Evolutionary conservation across 2,329 filamentous ascomycete genomes (phyloP).

Genomic region (Trichoderma simmonsii): DNA sequence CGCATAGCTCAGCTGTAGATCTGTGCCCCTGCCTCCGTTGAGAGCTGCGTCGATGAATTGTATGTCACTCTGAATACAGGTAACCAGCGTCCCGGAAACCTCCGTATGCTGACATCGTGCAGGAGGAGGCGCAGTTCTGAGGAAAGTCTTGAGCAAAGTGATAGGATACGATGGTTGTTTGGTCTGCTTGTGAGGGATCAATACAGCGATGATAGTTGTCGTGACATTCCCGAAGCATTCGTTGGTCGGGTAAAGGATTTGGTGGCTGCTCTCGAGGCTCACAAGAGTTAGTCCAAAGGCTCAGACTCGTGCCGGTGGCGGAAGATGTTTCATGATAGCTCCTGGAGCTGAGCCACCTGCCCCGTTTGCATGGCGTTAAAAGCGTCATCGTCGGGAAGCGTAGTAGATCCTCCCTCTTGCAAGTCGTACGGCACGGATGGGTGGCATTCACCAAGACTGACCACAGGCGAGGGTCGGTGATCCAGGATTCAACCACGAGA

Average conservation of each 20-base stretch:
- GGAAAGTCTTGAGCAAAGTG: slow-evolving; percentile 40
- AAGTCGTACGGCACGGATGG: background rate
- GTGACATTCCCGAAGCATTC: slow-evolving; percentile 35
- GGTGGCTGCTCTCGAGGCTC: slow-evolving; percentile 25
- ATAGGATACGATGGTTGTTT: slow-evolving; percentile 38
- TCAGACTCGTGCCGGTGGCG: slow-evolving; percentile 23
- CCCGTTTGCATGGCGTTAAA: slow-evolving; percentile 23
- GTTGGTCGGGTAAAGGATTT: slow-evolving; percentile 41
- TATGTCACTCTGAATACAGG: slow-evolving; percentile 22
- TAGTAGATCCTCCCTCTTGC: background rate
- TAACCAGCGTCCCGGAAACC: slow-evolving; percentile 35
- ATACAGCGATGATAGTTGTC: slow-evolving; percentile 38
- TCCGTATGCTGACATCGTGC: slow-evolving; percentile 23
- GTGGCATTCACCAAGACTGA: background rate
- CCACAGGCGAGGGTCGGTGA: background rate
- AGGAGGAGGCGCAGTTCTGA: slow-evolving; percentile 34
- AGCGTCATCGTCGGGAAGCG: slow-evolving; percentile 18
- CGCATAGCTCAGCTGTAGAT: slow-evolving; percentile 28
- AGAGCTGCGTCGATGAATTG: slow-evolving; percentile 31
- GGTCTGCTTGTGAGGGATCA: slow-evolving; percentile 34
- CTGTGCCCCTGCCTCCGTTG: slow-evolving; percentile 39
- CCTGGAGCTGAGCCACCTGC: slow-evolving; percentile 22
- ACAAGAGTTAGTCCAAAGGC: slow-evolving; percentile 22
- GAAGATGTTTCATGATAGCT: slow-evolving; percentile 24
- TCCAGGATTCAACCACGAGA: background rate